Evolutionary conservation across 208 protist genomes (phyloP), one percentile per base, ranked within the genome.

Genomic region (Borovskyia barvae): DNA sequence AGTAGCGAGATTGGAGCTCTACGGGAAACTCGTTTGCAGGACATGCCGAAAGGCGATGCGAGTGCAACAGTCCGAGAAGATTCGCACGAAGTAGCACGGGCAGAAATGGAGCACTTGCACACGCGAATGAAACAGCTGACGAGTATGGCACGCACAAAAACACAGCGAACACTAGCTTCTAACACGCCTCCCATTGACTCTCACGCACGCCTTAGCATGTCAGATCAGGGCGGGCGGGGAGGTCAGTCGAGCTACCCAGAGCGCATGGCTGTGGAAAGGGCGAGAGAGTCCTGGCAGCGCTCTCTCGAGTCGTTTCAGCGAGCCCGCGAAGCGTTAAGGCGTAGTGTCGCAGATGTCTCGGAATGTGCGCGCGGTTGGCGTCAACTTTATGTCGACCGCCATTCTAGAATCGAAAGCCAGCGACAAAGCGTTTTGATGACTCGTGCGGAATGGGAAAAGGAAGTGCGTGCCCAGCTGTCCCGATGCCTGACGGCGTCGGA

Each of bases 401-500:
- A 58, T 24, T n/a, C n/a, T n/a, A n/a, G n/a, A n/a, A n/a, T n/a
- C n/a, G n/a, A n/a, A n/a, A n/a, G n/a, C n/a, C n/a, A n/a, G n/a
- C 64, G 42, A 4, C 55, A 63, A 3, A 6, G 12, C 5, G 49
- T 52, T 29, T 46, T 29, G 15, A 15, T 20, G 0, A 22, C 64
- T 41, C 48, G 64, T 2, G 24, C 28, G 1, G 54, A 56, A 5
- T 71, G 64, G 64, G 64, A 71, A 41, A 28, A 40, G 26, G 19
- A 24, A 5, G 24, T 59, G 24, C 64, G 64, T 3, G 5, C 33
- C 15, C 40, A 71, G 41, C 55, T 71, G 32, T 60, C 64, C n/a
- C 29, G 28, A 0, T 64, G 64, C 49, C 33, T 71, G 4, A 64
- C 64, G 0, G 14, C 30, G 28, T 20, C 48, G 6, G 47, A 36